These are phyloP conservation scores for Pleurotus cornucopiae DNA, from an alignment of 768 basidiomycete genomes.

Conservation along the genomic window DNA sequence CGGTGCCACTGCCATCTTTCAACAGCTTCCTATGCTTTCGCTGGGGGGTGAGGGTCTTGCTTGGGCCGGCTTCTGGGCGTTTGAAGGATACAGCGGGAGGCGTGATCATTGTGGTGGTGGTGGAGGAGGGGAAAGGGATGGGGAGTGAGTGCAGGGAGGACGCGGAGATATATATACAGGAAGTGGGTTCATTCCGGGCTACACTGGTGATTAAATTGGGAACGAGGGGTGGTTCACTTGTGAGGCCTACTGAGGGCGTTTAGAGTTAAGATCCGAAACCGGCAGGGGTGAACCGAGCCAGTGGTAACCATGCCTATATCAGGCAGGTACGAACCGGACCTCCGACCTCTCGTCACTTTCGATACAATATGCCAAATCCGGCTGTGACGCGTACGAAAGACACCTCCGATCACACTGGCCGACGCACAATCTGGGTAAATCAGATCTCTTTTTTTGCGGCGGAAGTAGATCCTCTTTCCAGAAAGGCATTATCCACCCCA, in stretches of 20 bases:
- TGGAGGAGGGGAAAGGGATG: slow-evolving; percentile 17
- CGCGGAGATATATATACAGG: slow-evolving; percentile 20
- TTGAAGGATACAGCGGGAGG: slow-evolving; percentile 24
- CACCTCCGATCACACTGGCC: not conserved
- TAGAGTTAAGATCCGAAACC: slow-evolving; percentile 50
- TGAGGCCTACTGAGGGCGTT: slow-evolving; percentile 14
- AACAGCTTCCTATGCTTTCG: slow-evolving; percentile 82
- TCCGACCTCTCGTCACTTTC: slow-evolving; percentile 8
- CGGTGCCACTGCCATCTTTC: slow-evolving; percentile 71
- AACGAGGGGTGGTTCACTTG: slow-evolving; percentile 12
- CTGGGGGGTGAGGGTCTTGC: slow-evolving; percentile 61
- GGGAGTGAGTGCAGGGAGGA: slow-evolving; percentile 15
- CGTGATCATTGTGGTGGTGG: slow-evolving; percentile 14
- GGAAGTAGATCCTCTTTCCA: too few species aligned
- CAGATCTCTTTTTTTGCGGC: too few species aligned
- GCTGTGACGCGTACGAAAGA: not conserved
- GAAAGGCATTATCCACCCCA: too few species aligned
- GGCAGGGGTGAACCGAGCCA: slow-evolving; percentile 45
- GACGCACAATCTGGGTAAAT: not conserved
- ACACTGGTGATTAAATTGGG: slow-evolving; percentile 20
- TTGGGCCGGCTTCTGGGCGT: slow-evolving; percentile 22
- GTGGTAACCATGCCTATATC: slow-evolving; percentile 35
- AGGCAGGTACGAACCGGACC: slow-evolving; percentile 20
- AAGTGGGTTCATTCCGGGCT: slow-evolving; percentile 18
- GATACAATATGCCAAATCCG: slow-evolving; percentile 6